Evolutionary conservation across 805 yeast species (phyloP), one percentile per base, ranked within the genome.

Genomic region (Wickerhamomyces rabaulensis): DNA sequence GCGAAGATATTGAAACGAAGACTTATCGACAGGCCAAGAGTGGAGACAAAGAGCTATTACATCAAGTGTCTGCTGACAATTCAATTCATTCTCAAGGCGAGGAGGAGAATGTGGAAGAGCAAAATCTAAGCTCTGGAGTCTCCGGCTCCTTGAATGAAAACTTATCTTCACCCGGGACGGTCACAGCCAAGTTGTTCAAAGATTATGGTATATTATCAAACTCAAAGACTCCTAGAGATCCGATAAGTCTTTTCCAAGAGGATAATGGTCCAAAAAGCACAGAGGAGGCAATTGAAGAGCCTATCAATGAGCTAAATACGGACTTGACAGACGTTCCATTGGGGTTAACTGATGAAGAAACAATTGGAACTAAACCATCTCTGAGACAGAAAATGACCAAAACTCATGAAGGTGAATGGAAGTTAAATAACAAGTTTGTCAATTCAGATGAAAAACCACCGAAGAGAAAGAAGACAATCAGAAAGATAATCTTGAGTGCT

Each of bases 401-500:
- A 10, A 5, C 3, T 16, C 10, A 3, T n/a, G 36, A 16, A 19
- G 21, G 12, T 9, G 22, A 26, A 27, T 29, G 53, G 57, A 40
- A 10, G 13, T 22, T 47, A 16, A 41, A 50, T 22, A 56, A 52
- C 40, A 46, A 46, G 8, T 52, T 55, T 40, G 43, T 53, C 16
- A 43, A 42, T 23, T 27, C 48, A 12, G 43, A 48, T 22, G 35
- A 39, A 10, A 38, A 39, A 5, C 43, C 33, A 1, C 42, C 42
- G 3, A 51, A 35, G 23, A 46, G 52, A 31, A 40, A 38, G 15
- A 52, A 36, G 19, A 51, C 56, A 3, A 50, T 56, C 15, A 55
- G 49, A 45, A 48, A 47, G 25, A 51, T 56, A 7, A 42, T 55
- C 16, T 51, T 52, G 37, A 49, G 53, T 19, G 43, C 53, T 20